Evolutionary conservation across 1,139 yeast species (phyloP).

Genomic region (Insectozyma bohioensis): DNA sequence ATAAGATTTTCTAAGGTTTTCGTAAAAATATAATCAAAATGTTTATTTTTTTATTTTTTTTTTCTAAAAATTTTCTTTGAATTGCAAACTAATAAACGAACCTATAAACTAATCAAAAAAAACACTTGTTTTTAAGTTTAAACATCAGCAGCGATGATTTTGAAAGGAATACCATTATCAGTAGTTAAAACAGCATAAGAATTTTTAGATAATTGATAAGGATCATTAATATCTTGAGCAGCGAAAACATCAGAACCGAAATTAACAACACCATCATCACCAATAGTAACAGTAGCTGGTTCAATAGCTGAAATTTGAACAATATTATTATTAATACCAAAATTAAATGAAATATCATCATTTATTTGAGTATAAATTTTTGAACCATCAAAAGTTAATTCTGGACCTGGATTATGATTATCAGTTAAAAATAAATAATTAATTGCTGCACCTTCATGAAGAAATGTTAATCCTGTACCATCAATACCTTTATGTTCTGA

Average conservation of each 20-base stretch:
- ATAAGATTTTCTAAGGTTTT: too few relatives aligned
- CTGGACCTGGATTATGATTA: too few relatives aligned
- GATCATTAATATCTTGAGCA: slow-evolving; percentile 40
- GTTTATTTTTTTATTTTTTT: too few relatives aligned
- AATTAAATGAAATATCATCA: slow-evolving; percentile 2
- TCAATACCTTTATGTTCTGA: slow-evolving; percentile 22
- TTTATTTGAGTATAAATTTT: too few relatives aligned
- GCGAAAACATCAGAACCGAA: slow-evolving; percentile 38
- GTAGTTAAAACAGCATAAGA: slow-evolving; percentile 21
- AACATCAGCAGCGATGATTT: not conserved
- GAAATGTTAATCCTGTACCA: slow-evolving; percentile 29
- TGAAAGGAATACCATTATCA: slow-evolving; percentile 14
- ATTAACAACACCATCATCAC: slow-evolving; percentile 23
- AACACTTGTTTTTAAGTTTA: slow-evolving; percentile 1
- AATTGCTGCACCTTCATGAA: slow-evolving; percentile 59
- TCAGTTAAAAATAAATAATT: slow-evolving; percentile 18
- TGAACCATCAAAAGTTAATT: too few relatives aligned
- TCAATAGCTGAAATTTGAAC: slow-evolving; percentile 17
- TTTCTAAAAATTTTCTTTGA: too few relatives aligned
- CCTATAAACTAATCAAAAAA: not conserved
- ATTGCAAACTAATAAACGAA: too few relatives aligned
- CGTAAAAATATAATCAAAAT: too few relatives aligned
- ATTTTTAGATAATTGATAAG: slow-evolving; percentile 33
- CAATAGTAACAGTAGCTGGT: slow-evolving; percentile 16
- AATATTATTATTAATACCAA: slow-evolving; percentile 6